phyloP scores from a whole-genome alignment of 192 early-diverging fungal species.

The Coemansia sp. region DNA sequence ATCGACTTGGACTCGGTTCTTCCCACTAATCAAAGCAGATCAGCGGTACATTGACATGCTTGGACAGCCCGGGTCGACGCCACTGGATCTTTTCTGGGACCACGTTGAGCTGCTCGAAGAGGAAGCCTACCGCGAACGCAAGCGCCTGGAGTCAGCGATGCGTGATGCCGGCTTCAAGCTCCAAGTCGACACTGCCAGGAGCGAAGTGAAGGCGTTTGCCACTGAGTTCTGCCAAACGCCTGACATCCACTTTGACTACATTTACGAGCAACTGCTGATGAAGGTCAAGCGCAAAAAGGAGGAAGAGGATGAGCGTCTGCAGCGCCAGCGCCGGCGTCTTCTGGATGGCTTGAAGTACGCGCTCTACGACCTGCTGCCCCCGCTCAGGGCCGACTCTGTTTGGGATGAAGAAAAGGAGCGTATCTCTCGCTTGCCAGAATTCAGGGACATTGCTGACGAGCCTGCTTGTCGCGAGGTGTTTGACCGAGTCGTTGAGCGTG shows the following conservation, averaged over 20 bases:
- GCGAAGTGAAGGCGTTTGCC: conserved; percentile 53
- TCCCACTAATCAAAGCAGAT: conserved; percentile 73
- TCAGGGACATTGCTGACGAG: conserved; percentile 68
- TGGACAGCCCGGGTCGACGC: conserved; percentile 81
- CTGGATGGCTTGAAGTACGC: conserved; percentile 78
- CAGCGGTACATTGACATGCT: conserved; percentile 70
- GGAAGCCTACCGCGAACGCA: conserved; percentile 67
- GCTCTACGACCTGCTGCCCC: conserved; percentile 69
- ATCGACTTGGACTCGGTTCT: conserved; percentile 88
- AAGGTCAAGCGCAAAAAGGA: conserved; percentile 64
- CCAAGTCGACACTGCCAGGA: conserved; percentile 12
- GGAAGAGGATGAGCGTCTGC: conserved; percentile 73
- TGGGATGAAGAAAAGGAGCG: conserved; percentile 69
- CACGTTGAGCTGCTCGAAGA: conserved; percentile 81
- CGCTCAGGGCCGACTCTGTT: conserved; percentile 58
- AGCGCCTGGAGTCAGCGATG: conserved; percentile 59
- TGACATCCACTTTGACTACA: conserved; percentile 17
- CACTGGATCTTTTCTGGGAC: conserved; percentile 96
- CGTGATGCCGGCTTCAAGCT: conserved; percentile 26
- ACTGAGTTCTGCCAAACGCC: conserved; percentile 10
- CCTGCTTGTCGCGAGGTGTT: conserved; percentile 70
- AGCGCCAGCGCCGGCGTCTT: conserved; percentile 69
- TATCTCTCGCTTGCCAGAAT: conserved; percentile 58
- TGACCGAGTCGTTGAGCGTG: conserved; percentile 67
- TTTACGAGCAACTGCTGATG: conserved; percentile 58